Evolutionary conservation across 139 green algal species (phyloP).

Genomic region (Volvox africanus): DNA sequence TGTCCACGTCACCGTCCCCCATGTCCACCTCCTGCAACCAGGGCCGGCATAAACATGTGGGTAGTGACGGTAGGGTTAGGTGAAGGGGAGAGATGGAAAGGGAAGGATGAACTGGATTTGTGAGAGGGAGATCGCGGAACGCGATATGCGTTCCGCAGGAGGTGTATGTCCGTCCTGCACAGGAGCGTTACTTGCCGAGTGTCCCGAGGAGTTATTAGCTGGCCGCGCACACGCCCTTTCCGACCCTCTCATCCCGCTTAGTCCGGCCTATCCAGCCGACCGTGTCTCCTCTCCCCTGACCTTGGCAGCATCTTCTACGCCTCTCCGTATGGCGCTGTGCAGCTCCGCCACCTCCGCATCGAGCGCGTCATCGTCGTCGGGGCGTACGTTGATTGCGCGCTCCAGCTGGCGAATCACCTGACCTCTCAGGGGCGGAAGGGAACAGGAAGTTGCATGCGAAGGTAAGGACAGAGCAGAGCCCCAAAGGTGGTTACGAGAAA

Average conservation of each 20-base stretch:
- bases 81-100: not conserved
- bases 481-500: not conserved
- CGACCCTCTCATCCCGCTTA: no score
- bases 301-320: not conserved
- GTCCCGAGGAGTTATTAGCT: no score
- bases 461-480: not conserved
- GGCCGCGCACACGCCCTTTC: no score
- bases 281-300: not conserved
- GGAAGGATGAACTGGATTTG: no score
- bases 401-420: slow-evolving; percentile 21
- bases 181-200: no score
- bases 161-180: no score
- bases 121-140: no score
- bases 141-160: no score
- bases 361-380: slow-evolving; percentile 5
- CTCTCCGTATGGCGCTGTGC: not conserved
- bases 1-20: not conserved
- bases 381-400: slow-evolving; percentile 21
- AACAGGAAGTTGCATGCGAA: not conserved
- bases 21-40: slow-evolving; percentile 3
- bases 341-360: slow-evolving; percentile 35
- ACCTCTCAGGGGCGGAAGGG: no score
- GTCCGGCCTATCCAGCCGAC: not conserved
- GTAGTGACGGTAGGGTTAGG: not conserved
- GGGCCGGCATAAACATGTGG: not conserved